Evolutionary conservation across 768 basidiomycete species (phyloP).

Genomic region (Phallus indusiatus): DNA sequence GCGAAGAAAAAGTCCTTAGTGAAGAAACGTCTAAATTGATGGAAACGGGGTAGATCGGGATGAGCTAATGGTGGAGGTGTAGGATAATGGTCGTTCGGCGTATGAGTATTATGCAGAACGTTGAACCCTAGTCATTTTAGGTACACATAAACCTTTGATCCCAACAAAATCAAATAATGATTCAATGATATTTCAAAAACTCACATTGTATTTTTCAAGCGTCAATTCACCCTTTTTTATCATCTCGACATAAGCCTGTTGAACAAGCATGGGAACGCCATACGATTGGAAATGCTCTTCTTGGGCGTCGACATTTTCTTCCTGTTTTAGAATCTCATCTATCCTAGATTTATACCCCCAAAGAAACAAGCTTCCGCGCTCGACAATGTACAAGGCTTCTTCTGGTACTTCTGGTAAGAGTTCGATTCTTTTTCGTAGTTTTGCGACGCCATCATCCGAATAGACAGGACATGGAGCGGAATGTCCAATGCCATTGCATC

Average conservation of each 20-base stretch:
- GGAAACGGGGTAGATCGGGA: conserved; percentile 22
- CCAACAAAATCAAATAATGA: neutral
- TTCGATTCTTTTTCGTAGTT: conserved; percentile 56
- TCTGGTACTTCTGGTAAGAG: conserved; percentile 94
- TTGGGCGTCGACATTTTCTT: conserved; percentile 17
- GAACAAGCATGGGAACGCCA: conserved; percentile 80
- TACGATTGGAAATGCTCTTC: conserved; percentile 32
- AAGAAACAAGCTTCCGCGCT: conserved; percentile 81
- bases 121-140: conserved; percentile 87
- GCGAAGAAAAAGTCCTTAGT: conserved; percentile 35
- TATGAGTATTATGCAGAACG: conserved; percentile 66
- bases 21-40: conserved; percentile 25
- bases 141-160: conserved; percentile 76
- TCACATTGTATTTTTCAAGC: conserved; percentile 82
- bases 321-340: conserved; percentile 11
- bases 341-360: conserved; percentile 44
- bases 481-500: conserved; percentile 65
- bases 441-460: conserved; percentile 27
- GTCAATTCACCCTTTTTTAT: conserved; percentile 70
- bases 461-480: conserved; percentile 46
- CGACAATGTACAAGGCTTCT: conserved; percentile 89
- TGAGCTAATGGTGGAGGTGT: conserved; percentile 26
- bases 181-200: conserved; percentile 10
- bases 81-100: conserved; percentile 47
- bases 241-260: conserved; percentile 83